These are phyloP conservation scores for Dactylellina cionopaga DNA, from an alignment of 2,329 filamentous ascomycete species.

Conservation along the genomic window DNA sequence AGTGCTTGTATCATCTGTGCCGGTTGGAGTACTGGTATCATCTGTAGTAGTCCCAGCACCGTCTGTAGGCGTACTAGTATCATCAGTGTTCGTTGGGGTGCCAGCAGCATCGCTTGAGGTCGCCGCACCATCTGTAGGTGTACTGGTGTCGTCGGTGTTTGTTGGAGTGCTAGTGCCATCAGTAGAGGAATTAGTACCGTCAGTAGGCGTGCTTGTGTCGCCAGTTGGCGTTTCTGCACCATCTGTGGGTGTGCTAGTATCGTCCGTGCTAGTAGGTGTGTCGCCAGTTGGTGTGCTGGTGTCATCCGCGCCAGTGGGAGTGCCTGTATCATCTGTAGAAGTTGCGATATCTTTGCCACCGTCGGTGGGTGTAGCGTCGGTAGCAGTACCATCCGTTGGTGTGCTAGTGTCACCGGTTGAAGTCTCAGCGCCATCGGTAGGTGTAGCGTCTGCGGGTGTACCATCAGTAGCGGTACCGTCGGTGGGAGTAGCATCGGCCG, in stretches of 20 bases:
- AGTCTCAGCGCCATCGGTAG: too few species aligned
- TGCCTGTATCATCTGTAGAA: too few species aligned
- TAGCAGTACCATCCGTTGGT: too few species aligned
- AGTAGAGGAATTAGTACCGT: neutral
- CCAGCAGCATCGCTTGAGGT: neutral
- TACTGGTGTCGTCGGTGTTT: too few species aligned
- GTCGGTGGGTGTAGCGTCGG: neutral
- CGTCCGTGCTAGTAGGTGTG: neutral
- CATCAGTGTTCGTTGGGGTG: too few species aligned
- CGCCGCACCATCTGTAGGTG: neutral
- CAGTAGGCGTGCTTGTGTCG: neutral
- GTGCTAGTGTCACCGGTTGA: neutral
- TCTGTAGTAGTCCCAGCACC: too few species aligned
- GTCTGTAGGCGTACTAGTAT: too few species aligned
- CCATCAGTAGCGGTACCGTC: neutral
- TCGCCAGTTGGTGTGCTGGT: neutral
- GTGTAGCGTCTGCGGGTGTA: neutral
- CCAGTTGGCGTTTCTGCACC: neutral
- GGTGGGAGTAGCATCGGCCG: neutral
- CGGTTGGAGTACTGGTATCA: neutral
- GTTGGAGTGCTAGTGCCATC: neutral
- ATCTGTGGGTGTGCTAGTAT: neutral
- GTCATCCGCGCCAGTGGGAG: too few species aligned
- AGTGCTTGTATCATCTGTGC: neutral
- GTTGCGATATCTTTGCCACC: too few species aligned